These are phyloP conservation scores for Mortierella alpina DNA, from an alignment of 192 early-diverging fungal species.

Conservation along the genomic window DNA sequence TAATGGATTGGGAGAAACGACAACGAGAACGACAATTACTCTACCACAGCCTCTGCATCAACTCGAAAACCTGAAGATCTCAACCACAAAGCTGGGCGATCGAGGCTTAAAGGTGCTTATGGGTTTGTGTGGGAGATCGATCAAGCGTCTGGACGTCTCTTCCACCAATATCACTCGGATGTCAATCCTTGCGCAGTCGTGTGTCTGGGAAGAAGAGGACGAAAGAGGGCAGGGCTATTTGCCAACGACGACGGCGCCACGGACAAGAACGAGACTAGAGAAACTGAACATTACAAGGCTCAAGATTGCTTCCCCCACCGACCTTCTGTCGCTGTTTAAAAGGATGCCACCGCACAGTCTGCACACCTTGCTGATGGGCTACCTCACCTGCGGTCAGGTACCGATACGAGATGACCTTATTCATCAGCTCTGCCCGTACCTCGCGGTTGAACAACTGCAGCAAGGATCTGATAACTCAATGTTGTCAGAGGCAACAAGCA, in stretches of 20 bases:
- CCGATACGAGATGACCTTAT: conserved; percentile 19
- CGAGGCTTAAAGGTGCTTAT: conserved; percentile 32
- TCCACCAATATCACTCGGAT: conserved; percentile 18
- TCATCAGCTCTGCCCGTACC: conserved; percentile 1
- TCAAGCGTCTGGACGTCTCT: conserved; percentile 33
- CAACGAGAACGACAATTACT: neutral
- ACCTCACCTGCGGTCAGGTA: conserved; percentile 24
- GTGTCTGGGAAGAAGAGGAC: conserved; percentile 16
- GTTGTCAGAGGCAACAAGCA: too few relatives aligned
- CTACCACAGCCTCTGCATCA: conserved; percentile 8
- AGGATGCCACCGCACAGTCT: conserved; percentile 20
- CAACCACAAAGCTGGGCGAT: conserved; percentile 35
- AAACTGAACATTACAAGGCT: conserved; percentile 41
- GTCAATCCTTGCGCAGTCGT: conserved; percentile 13
- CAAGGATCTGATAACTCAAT: too few relatives aligned
- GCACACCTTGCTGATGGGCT: conserved; percentile 34
- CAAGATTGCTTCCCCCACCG: conserved; percentile 16
- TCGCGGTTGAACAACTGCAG: neutral
- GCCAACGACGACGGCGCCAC: neutral
- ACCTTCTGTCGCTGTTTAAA: conserved; percentile 16
- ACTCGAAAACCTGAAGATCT: conserved; percentile 39
- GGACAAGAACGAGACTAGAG: conserved; percentile 14
- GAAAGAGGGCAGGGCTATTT: too few relatives aligned
- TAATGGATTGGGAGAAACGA: neutral
- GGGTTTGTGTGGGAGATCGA: conserved; percentile 20